Percentiles rank a stretch among this genome's conserved stretches.
phyloP scores from a whole-genome alignment of 371 early-diverging fungal species.

The Rhizopus delemar region DNA sequence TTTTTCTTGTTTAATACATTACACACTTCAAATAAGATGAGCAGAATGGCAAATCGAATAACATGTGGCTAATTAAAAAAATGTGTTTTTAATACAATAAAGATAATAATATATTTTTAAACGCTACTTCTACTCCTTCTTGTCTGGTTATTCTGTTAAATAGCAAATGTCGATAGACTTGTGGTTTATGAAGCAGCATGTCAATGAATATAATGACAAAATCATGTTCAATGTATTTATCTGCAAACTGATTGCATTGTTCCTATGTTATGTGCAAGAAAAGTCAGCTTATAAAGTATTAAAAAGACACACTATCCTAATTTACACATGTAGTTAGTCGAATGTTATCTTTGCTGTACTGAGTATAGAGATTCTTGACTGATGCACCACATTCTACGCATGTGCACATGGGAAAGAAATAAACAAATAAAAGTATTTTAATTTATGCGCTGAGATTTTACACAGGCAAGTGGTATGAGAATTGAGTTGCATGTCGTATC shows the following conservation, averaged over 20 bases:
- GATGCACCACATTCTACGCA: slow-evolving; percentile 88
- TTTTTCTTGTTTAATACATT: slow-evolving; percentile 11
- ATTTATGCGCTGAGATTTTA: too few species aligned
- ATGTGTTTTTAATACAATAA: slow-evolving; percentile 7
- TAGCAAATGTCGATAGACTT: slow-evolving; percentile 89
- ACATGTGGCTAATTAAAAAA: slow-evolving; percentile 59
- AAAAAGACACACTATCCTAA: not conserved
- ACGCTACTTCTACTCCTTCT: slow-evolving; percentile 51
- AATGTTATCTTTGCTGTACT: slow-evolving; percentile 90
- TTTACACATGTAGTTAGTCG: slow-evolving; percentile 82
- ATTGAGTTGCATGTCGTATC: too few species aligned
- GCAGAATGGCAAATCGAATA: slow-evolving; percentile 75
- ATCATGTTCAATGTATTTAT: slow-evolving; percentile 94
- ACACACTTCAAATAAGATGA: slow-evolving; percentile 91
- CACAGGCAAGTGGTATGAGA: too few species aligned
- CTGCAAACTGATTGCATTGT: slow-evolving; percentile 82
- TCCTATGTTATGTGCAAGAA: slow-evolving; percentile 38
- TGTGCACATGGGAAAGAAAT: slow-evolving; percentile 51
- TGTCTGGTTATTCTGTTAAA: slow-evolving; percentile 71
- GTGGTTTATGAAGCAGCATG: slow-evolving; percentile 88
- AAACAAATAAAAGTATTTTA: too few species aligned
- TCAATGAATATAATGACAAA: slow-evolving; percentile 90
- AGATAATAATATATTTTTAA: not conserved
- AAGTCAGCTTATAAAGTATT: not conserved
- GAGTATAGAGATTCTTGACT: slow-evolving; percentile 78